Evolutionary conservation across 305 asterid species (phyloP).

Genomic region (Rubia balearica): DNA sequence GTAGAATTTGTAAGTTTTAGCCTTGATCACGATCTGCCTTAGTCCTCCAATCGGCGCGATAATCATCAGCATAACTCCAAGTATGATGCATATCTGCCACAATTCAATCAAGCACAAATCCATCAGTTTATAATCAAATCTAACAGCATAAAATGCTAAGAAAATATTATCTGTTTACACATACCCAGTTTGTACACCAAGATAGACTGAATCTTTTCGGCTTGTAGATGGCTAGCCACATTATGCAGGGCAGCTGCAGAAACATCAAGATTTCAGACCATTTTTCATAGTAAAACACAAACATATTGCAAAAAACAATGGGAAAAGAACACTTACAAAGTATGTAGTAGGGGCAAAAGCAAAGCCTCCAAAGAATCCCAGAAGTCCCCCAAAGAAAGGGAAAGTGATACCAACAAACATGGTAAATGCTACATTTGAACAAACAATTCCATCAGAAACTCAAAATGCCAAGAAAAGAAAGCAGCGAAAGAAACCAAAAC

Average conservation of each 20-base stretch:
- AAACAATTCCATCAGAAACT: neutral
- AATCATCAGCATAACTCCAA: neutral
- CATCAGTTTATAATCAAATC: neutral
- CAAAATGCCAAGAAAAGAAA: neutral
- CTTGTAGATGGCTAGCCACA: constrained; percentile 29
- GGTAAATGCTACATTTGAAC: constrained; percentile 46
- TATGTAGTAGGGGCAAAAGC: constrained; percentile 89
- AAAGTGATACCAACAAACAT: constrained; percentile 70
- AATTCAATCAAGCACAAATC: neutral
- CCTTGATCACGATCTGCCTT: neutral
- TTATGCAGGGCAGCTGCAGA: constrained; percentile 59
- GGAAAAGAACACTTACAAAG: constrained; percentile 43
- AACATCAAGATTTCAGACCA: neutral
- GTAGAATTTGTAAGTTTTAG: neutral
- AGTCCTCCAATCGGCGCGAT: neutral
- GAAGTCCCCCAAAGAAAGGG: constrained; percentile 83
- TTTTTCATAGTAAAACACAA: neutral
- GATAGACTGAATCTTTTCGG: neutral
- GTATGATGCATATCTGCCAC: neutral
- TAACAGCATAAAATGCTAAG: no score
- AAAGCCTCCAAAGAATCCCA: constrained; percentile 83
- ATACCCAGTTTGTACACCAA: neutral
- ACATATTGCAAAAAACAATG: neutral
- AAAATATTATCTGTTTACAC: neutral
- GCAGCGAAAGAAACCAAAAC: neutral